Base-by-base conservation (phyloP, 805 yeast genomes). In the Candida coquimbonensis region DNA sequence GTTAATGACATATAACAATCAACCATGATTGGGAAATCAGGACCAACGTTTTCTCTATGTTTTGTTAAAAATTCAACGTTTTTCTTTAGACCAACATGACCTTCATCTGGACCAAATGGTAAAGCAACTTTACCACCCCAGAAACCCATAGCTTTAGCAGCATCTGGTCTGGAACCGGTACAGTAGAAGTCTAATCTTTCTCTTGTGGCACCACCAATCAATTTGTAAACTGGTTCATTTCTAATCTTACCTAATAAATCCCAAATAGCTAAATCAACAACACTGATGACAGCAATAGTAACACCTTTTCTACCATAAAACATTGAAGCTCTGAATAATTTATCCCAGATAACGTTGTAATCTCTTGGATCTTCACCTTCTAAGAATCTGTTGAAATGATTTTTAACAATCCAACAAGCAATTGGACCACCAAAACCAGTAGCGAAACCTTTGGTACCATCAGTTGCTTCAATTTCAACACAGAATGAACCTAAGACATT, bases 101-200 rank as follows among this genome's bases (percentile, higher is more conserved):
- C 78, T 54, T 73, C 77, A 53, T 68, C 75, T 14, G 78, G 76
- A 19, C 77, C 73, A 50, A 61, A 71, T 39, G 78, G 78, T 39
- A 73, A 64, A 1, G 77, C 74, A 40, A 73, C 78, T 53, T 73
- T 73, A 38, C 74, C 77, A 49, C 77, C 77, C 74, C 75, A 72
- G 65, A 73, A 73, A 19, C 78, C 77, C 74, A 71, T 68, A 21
- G 51, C 49, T 56, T 73, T 72, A 24, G 78, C 78, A 47, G 74
- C 74, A 38, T 61, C 64, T 24, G 77, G 77, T 44, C 70, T 63
- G 45, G 68, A 59, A 19, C 78, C 77, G 31, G 78, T 73, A 57
- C 78, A 73, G 63, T 73, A 73, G 57, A 73, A 73, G 46, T 68
- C 65, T 45, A 73, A 58, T 51, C 61, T 64, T 38, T 73, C 69